Conservation (phyloP, 176 grass and related monocot genomes). For the Lolium multiflorum region DNA sequence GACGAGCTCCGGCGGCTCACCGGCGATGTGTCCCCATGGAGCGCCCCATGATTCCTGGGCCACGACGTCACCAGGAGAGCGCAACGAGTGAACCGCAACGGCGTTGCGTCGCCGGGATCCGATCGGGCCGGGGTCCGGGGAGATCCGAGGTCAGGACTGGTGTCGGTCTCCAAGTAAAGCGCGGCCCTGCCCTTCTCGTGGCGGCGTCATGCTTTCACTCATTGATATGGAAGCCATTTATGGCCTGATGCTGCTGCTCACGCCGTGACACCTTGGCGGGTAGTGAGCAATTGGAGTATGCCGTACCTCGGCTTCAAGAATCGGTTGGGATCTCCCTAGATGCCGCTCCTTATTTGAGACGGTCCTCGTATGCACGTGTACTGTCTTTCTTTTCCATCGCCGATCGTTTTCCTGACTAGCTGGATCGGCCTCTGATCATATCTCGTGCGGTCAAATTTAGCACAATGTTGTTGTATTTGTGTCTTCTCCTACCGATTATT, state of each 20-base stretch:
- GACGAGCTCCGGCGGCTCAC: not conserved
- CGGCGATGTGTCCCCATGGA: slow-evolving; percentile 39
- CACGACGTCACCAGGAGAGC: not conserved
- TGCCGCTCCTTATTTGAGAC: not conserved
- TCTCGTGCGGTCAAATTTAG: not conserved
- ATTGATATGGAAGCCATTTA: slow-evolving; percentile 25
- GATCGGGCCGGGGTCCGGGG: no score
- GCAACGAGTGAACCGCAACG: slow-evolving; percentile 31
- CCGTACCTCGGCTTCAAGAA: not conserved
- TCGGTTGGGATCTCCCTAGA: not conserved
- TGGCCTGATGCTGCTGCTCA: slow-evolving; percentile 19
- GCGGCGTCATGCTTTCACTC: slow-evolving; percentile 19
- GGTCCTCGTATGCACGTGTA: not conserved
- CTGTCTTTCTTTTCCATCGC: not conserved
- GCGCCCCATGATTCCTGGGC: not conserved
- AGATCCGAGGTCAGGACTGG: not conserved
- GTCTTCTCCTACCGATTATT: not conserved
- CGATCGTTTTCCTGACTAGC: not conserved
- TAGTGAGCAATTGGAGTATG: not conserved
- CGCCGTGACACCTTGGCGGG: not conserved
- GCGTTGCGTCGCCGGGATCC: slow-evolving; percentile 21
- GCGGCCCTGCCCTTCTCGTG: slow-evolving; percentile 4
- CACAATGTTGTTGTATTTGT: not conserved
- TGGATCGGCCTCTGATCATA: not conserved
- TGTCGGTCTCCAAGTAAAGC: slow-evolving; percentile 37